Conservation (phyloP, 371 early-diverging fungal species). For the Dipsacomyces acuminosporus region DNA sequence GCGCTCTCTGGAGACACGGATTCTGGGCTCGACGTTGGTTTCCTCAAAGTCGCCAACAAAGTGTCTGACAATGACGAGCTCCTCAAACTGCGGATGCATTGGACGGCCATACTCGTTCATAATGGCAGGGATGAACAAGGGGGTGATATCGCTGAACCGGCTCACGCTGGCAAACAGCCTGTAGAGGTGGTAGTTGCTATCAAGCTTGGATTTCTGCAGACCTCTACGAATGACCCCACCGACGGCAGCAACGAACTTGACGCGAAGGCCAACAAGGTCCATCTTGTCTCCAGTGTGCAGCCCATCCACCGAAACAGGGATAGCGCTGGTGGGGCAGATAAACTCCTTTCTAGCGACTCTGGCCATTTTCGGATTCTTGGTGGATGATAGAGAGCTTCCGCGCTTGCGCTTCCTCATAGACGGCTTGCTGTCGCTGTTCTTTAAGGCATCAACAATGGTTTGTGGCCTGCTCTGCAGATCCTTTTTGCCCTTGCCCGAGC, state of each 20-base stretch:
- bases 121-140: no score
- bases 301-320: slow-evolving; percentile 15
- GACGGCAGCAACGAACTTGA: slow-evolving; percentile 30
- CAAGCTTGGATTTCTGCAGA: slow-evolving; percentile 2
- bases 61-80: slow-evolving; percentile 35
- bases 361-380: no score
- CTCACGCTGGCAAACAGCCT: slow-evolving; percentile 12
- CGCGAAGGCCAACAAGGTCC: slow-evolving; percentile 25
- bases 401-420: no score
- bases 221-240: slow-evolving; percentile 26
- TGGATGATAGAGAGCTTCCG: no score
- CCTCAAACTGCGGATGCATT: slow-evolving; percentile 12
- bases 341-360: no score
- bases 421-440: no score
- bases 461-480: no score
- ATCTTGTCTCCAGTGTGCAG: slow-evolving; percentile 34
- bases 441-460: no score
- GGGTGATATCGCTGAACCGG: no score
- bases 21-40: neutral
- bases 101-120: no score
- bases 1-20: slow-evolving; percentile 1
- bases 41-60: slow-evolving; percentile 10
- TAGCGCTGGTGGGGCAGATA: no score
- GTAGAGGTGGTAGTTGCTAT: slow-evolving; percentile 36
- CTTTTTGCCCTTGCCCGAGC: no score